phyloP scores from a whole-genome alignment of 768 basidiomycete species.

The Suillus placidus region DNA sequence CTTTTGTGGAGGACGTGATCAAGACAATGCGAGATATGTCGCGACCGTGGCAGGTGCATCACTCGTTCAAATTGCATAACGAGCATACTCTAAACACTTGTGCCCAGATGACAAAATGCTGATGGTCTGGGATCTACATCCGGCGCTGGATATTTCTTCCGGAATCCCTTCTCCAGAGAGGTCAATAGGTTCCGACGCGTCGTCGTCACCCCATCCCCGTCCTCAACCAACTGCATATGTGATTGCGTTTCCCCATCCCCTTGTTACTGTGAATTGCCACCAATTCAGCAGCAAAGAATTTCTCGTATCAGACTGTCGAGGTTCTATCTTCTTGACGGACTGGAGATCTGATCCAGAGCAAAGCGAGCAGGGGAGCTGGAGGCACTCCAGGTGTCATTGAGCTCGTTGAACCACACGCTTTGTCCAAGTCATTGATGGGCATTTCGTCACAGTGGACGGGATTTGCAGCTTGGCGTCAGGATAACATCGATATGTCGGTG shows the following conservation, averaged over 20 bases:
- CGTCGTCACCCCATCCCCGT: constrained; percentile 40
- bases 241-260: constrained; percentile 72
- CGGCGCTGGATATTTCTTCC: constrained; percentile 49
- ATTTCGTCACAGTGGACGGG: constrained; percentile 50
- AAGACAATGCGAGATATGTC: constrained; percentile 71
- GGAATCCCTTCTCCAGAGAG: constrained; percentile 34
- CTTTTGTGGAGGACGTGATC: constrained; percentile 75
- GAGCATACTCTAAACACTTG: not conserved
- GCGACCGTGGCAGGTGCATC: constrained; percentile 75
- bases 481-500: constrained; percentile 72
- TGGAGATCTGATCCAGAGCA: constrained; percentile 75
- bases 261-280: constrained; percentile 70
- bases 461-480: constrained; percentile 70
- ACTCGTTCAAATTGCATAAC: not conserved
- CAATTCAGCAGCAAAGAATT: constrained; percentile 77
- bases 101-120: constrained; percentile 76
- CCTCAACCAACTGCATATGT: constrained; percentile 79
- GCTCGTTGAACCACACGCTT: constrained; percentile 67
- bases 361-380: constrained; percentile 54
- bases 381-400: constrained; percentile 69
- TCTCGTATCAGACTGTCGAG: constrained; percentile 73
- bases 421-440: constrained; percentile 56
- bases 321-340: constrained; percentile 77
- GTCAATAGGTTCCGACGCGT: constrained; percentile 30
- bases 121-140: constrained; percentile 86